Percentiles rank a stretch among this genome's conserved stretches.
phyloP scores from a whole-genome alignment of 176 grass and related monocot species.

The Urochloa ruziziensis region DNA sequence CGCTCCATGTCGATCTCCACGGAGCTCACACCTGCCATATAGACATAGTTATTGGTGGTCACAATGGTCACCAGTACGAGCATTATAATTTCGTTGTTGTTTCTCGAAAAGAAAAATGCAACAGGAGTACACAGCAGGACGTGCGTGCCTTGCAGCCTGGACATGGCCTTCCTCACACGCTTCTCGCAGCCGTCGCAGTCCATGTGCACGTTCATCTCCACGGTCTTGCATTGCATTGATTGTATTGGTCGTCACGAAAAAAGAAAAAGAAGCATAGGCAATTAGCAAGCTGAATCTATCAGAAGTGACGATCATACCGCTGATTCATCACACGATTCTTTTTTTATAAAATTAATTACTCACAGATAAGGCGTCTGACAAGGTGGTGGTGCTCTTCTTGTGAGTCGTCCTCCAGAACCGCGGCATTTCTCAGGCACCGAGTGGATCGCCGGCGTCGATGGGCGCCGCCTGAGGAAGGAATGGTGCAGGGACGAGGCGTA shows the following conservation, averaged over 20 bases:
- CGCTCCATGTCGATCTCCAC: constrained; percentile 79
- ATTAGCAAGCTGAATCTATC: too few species aligned
- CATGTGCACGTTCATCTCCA: constrained; percentile 92
- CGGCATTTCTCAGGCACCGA: constrained; percentile 35
- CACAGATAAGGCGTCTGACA: constrained; percentile 62
- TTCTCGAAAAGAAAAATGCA: too few species aligned
- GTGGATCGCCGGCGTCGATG: neutral
- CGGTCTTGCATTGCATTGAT: too few species aligned
- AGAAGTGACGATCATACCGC: too few species aligned
- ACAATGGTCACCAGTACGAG: neutral
- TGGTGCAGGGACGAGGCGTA: neutral
- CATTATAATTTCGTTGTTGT: neutral
- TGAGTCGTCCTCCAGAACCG: constrained; percentile 40
- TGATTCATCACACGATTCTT: too few species aligned
- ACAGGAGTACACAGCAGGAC: too few species aligned
- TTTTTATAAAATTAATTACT: too few species aligned
- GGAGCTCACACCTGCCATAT: constrained; percentile 60
- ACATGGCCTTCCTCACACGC: constrained; percentile 65
- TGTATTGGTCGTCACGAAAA: neutral
- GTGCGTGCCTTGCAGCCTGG: constrained; percentile 56
- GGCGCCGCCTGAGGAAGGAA: neutral
- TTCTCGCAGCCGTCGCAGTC: constrained; percentile 86
- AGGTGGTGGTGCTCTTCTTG: constrained; percentile 36
- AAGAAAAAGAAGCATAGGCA: neutral
- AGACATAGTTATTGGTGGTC: too few species aligned